These are phyloP conservation scores for Encephalitozoon romaleae DNA, from an alignment of 371 early-diverging fungal species.

Conservation along the genomic window DNA sequence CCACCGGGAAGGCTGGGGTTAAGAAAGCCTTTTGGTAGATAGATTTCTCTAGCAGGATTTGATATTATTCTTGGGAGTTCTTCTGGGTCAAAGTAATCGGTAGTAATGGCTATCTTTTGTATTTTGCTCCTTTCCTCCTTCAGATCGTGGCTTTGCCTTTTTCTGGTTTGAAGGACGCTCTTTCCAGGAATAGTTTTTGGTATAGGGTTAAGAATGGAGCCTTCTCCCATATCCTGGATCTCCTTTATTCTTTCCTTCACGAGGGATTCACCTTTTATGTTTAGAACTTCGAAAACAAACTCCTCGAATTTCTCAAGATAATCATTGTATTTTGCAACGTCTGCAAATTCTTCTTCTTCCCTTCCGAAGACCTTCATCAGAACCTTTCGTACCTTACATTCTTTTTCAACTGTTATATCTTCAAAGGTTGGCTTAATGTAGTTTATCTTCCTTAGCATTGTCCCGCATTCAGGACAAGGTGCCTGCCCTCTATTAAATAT, in stretches of 20 bases:
- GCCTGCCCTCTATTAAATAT: conserved; percentile 56
- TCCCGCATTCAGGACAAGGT: conserved; percentile 61
- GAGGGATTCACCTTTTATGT: conserved; percentile 46
- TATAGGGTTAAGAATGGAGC: neutral
- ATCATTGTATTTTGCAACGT: conserved; percentile 56
- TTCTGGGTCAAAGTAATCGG: neutral
- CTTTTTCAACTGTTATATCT: conserved; percentile 61
- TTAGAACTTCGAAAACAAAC: conserved; percentile 48
- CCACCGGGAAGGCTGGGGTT: neutral
- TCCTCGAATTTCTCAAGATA: conserved; percentile 60
- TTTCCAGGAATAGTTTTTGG: neutral
- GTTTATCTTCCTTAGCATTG: conserved; percentile 57
- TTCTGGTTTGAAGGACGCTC: neutral
- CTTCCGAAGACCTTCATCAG: conserved; percentile 34
- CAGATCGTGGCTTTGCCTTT: neutral
- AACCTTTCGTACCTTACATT: conserved; percentile 59
- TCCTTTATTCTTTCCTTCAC: conserved; percentile 45
- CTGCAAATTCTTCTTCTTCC: conserved; percentile 45
- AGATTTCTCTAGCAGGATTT: neutral
- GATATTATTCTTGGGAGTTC: neutral
- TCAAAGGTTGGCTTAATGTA: conserved; percentile 62
- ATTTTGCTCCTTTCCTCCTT: neutral
- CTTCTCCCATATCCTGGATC: conserved; percentile 2
- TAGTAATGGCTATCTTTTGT: neutral
- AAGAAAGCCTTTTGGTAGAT: neutral